Evolutionary conservation across 1,284 basidiomycete species (phyloP), one percentile per base, ranked within the genome.

Genomic region (Marasmius sp.): DNA sequence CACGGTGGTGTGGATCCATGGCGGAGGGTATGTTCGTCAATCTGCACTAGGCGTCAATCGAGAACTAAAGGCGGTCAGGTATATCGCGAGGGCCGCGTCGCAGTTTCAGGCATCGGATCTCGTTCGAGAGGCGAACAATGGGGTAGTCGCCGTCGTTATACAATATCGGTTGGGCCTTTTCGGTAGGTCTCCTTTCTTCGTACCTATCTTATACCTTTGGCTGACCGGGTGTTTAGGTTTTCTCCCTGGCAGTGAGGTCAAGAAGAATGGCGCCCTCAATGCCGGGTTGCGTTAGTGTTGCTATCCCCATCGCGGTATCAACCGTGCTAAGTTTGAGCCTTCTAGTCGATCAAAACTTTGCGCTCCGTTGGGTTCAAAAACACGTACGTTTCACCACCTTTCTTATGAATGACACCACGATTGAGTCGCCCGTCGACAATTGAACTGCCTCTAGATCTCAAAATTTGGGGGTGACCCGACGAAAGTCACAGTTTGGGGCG

Each of bases 1-100:
- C 27, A 71, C 74, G 9, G 45, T 77, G 8, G 66, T 77, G 14
- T 77, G 67, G 69, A 75, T 77, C 33, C 76, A 77, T 41, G 75
- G 75, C 37, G 74, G 75, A 63, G 72, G 71, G 71, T 72, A 58
- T 59, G 62, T 20, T 39, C 36, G 45, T 18, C 8, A 8, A 2
- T 2, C 6, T 16, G n/a, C 16, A 12, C n/a, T n/a, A 8, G 16
- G 16, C 9, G 11, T 20, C 2, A 47, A 47, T 8, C 45, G 20
- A 6, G 20, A 18, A n/a, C 45, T 47, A 2, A 47, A 6, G 4
- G 45, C 16, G 61, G 51, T 59, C 47, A 70, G 69, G 45, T 68
- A 68, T 49, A 39, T 58, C 1, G 33, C 50, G 6, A 67, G 69
- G 4, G 45, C 50, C 45, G 63, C 60, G 22, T 22, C 53, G 22